A percentile compares a stretch with the other conserved stretches of the same genome.
Conservation (phyloP, 495 filamentous ascomycete genomes). For the Penicillium odoratum region DNA sequence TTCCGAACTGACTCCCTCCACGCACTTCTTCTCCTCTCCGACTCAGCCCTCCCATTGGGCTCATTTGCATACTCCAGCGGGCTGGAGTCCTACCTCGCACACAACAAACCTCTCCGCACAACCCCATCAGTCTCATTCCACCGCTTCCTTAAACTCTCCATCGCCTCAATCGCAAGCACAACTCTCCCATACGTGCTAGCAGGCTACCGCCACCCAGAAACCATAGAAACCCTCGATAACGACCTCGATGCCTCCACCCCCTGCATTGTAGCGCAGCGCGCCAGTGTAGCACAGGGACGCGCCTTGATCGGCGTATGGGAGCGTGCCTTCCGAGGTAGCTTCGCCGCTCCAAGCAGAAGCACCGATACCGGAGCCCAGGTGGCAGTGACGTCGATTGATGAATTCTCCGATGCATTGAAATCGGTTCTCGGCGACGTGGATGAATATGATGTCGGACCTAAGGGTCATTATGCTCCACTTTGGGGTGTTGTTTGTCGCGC, state of each 20-base stretch:
- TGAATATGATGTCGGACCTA: constrained; percentile 33
- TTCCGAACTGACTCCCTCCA: constrained; percentile 47
- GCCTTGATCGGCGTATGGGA: constrained; percentile 91
- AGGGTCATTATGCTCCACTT: constrained; percentile 75
- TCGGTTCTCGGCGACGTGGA: constrained; percentile 28
- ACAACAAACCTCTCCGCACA: constrained; percentile 55
- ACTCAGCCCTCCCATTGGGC: constrained; percentile 92
- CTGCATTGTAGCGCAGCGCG: constrained; percentile 84
- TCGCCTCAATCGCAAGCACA: constrained; percentile 74
- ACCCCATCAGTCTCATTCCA: constrained; percentile 54
- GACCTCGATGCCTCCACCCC: constrained; percentile 79
- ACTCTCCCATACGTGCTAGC: constrained; percentile 83
- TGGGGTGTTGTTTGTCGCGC: constrained; percentile 72
- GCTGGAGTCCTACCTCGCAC: constrained; percentile 90
- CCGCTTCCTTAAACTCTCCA: constrained; percentile 74
- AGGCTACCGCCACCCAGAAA: constrained; percentile 62
- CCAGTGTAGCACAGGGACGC: constrained; percentile 79
- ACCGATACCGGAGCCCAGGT: constrained; percentile 21
- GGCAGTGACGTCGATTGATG: constrained; percentile 33
- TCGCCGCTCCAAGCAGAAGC: constrained; percentile 13
- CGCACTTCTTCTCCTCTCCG: constrained; percentile 85
- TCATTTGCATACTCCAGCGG: constrained; percentile 96
- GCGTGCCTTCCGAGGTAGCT: constrained; percentile 57
- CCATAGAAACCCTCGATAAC: constrained; percentile 70
- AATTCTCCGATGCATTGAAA: constrained; percentile 43